Conservation (phyloP, 1,139 yeast genomes). For the Candida glucosophila region DNA sequence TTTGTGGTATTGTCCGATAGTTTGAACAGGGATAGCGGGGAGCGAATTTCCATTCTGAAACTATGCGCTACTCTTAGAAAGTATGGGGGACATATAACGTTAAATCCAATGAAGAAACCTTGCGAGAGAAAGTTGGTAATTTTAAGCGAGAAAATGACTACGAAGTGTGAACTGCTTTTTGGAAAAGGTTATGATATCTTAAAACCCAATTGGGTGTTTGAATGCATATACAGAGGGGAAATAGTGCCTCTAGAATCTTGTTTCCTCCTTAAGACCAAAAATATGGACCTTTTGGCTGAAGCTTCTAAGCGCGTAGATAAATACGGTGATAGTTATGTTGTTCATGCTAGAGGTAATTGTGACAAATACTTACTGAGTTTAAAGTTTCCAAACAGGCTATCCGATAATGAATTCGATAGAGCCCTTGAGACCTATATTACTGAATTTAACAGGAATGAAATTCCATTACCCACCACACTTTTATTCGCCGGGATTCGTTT, state of each 20-base stretch:
- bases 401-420: slow-evolving; percentile 6
- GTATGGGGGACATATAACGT: slow-evolving; percentile 42
- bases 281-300: slow-evolving; percentile 8
- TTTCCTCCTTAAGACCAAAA: slow-evolving; percentile 33
- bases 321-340: slow-evolving; percentile 47
- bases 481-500: slow-evolving; percentile 17
- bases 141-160: slow-evolving; percentile 43
- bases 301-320: slow-evolving; percentile 28
- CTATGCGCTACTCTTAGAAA: slow-evolving; percentile 29
- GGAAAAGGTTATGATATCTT: slow-evolving; percentile 50
- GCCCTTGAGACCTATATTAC: slow-evolving; percentile 5
- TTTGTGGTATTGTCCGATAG: slow-evolving; percentile 30
- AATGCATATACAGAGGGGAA: slow-evolving; percentile 40
- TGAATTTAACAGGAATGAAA: slow-evolving; percentile 6
- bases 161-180: slow-evolving; percentile 34
- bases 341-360: too few species aligned
- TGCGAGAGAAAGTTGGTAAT: too few species aligned
- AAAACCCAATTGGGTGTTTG: slow-evolving; percentile 64
- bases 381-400: slow-evolving; percentile 3
- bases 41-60: slow-evolving; percentile 22
- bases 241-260: slow-evolving; percentile 53
- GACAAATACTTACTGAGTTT: slow-evolving; percentile 4
- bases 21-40: too few species aligned
- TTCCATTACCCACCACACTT: slow-evolving; percentile 11
- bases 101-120: slow-evolving; percentile 10